Conservation (phyloP, 2,329 filamentous ascomycete species). For the Pyrenochaeta sp. region DNA sequence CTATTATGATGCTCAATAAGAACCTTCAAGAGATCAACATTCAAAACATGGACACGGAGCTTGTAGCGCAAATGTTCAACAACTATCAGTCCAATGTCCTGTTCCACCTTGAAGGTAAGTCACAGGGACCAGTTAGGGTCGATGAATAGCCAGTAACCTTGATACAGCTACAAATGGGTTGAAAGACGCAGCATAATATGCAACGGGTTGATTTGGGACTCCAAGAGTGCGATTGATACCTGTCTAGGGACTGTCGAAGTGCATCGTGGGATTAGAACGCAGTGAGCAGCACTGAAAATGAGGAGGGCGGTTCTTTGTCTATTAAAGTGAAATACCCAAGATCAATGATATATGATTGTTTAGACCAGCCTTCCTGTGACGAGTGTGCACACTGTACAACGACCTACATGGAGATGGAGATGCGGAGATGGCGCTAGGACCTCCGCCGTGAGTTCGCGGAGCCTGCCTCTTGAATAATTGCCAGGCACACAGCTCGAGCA, state of each 20-base stretch:
- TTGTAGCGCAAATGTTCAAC: slow-evolving; percentile 99
- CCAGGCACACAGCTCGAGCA: slow-evolving; percentile 23
- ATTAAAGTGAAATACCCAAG: slow-evolving; percentile 6
- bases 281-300: too few relatives aligned
- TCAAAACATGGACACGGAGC: slow-evolving; percentile 97
- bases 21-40: slow-evolving; percentile 95
- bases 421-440: slow-evolving; percentile 33
- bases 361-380: too few relatives aligned
- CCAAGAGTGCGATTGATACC: too few relatives aligned
- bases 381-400: too few relatives aligned
- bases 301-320: not conserved
- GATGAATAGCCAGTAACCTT: too few relatives aligned
- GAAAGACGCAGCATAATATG: slow-evolving; percentile 77
- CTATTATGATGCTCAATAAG: slow-evolving; percentile 91
- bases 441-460: slow-evolving; percentile 18
- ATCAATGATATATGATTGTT: not conserved
- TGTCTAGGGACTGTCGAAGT: too few relatives aligned
- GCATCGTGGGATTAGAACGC: too few relatives aligned
- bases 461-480: slow-evolving; percentile 26
- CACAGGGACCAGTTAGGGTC: too few relatives aligned
- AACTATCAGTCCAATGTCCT: slow-evolving; percentile 98
- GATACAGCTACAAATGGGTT: slow-evolving; percentile 88
- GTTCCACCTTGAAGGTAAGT: slow-evolving; percentile 91
- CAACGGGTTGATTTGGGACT: too few relatives aligned
- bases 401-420: not conserved